A percentile compares a stretch with the other conserved stretches of the same genome.
phyloP scores from a whole-genome alignment of 208 protist species.

The Leishmania gerbilli region DNA sequence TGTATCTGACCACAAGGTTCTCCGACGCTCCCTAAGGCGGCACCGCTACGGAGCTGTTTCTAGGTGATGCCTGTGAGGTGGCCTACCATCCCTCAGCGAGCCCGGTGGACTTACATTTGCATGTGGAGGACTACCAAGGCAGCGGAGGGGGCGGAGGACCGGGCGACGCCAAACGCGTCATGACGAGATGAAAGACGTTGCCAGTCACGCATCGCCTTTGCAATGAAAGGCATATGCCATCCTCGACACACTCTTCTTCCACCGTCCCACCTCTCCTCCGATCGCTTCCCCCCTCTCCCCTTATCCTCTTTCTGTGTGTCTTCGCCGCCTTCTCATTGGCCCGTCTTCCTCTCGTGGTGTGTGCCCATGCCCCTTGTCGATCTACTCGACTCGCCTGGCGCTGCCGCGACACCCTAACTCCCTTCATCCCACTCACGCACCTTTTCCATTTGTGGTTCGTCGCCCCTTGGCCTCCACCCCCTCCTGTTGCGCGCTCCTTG shows the following conservation, averaged over 20 bases:
- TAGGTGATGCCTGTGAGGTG: neutral
- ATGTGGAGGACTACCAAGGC: too few species aligned
- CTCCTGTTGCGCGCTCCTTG: neutral
- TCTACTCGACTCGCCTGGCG: neutral
- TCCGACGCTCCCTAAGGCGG: neutral
- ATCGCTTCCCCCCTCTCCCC: neutral
- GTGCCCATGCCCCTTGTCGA: neutral
- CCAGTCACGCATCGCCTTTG: constrained; percentile 3
- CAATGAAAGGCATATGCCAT: neutral
- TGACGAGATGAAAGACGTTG: too few species aligned
- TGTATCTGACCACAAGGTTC: neutral
- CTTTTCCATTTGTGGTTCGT: neutral
- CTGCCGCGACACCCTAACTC: neutral
- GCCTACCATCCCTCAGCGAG: neutral
- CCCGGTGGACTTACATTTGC: neutral
- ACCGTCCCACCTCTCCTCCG: constrained; percentile 8
- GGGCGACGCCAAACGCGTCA: too few species aligned
- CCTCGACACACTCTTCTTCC: neutral
- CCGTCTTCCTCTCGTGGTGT: neutral
- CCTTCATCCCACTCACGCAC: neutral
- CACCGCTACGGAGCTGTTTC: neutral
- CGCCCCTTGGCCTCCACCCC: neutral
- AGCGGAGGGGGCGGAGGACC: too few species aligned
- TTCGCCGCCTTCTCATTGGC: neutral
- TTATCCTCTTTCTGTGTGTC: neutral